Conservation (phyloP, 2,329 filamentous ascomycete genomes). For the Pestalotiopsis sp. region DNA sequence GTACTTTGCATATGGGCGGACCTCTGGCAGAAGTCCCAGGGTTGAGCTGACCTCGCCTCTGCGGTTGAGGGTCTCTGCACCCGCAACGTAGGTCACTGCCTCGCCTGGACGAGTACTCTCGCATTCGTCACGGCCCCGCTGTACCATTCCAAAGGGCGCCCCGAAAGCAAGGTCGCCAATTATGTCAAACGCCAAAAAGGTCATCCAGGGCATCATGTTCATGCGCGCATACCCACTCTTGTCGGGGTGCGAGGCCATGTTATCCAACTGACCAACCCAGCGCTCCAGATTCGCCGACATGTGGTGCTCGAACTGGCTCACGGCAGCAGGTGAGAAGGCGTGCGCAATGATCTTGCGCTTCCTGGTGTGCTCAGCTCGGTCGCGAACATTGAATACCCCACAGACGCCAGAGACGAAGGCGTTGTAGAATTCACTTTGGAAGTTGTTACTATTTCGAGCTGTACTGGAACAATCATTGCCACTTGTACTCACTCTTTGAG, state of each 20-base stretch:
- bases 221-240: neutral
- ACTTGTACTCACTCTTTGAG: constrained; percentile 6
- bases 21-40: neutral
- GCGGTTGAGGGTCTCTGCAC: constrained; percentile 9
- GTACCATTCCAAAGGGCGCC: constrained; percentile 7
- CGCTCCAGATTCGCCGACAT: constrained; percentile 9
- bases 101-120: constrained; percentile 1
- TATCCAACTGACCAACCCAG: constrained; percentile 6
- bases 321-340: constrained; percentile 3
- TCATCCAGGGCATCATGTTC: constrained; percentile 11
- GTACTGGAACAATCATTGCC: neutral
- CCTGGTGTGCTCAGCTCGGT: constrained; percentile 2
- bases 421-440: constrained; percentile 6
- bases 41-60: constrained; percentile 9
- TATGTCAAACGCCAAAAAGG: constrained; percentile 9
- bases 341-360: constrained; percentile 9
- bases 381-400: constrained; percentile 6
- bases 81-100: neutral
- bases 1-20: constrained; percentile 1
- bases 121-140: constrained; percentile 9
- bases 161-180: constrained; percentile 11
- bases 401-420: constrained; percentile 8
- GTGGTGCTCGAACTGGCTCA: constrained; percentile 7
- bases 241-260: neutral
- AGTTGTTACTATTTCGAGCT: neutral